Evolutionary conservation across 129 eudicot genomes (phyloP).

Genomic region (Rutidosis leptorrhynchoides): DNA sequence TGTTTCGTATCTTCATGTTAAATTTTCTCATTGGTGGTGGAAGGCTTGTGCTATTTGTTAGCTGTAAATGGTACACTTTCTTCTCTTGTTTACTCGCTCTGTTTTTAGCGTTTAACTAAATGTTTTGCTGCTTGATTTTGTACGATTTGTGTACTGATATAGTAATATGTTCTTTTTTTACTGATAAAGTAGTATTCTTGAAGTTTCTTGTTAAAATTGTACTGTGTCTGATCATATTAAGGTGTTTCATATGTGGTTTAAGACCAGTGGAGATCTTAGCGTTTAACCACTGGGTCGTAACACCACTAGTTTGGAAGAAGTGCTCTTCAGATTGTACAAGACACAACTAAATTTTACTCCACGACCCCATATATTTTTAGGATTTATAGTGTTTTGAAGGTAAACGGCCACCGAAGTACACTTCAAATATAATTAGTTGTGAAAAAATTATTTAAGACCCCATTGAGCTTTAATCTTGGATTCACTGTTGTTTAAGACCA

Average conservation of each 20-base stretch:
- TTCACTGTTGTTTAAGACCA: background rate
- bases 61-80: constrained; percentile 30
- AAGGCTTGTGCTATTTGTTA: constrained; percentile 11
- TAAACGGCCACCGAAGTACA: no score
- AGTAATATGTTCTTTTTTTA: background rate
- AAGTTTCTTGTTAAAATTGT: background rate
- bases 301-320: no score
- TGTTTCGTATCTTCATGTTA: background rate
- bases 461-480: no score
- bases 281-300: no score
- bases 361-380: no score
- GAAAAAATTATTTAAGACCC: no score
- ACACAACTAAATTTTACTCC: no score
- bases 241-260: background rate
- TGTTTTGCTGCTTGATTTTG: background rate
- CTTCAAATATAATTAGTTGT: no score
- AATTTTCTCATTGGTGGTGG: constrained; percentile 20
- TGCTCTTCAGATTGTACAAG: no score
- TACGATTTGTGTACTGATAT: background rate
- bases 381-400: no score
- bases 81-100: background rate
- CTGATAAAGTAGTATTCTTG: background rate
- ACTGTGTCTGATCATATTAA: no score
- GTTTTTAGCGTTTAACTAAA: background rate
- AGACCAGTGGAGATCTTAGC: no score